These are phyloP conservation scores for Epichloe festucae DNA, from an alignment of 2,329 filamentous ascomycete genomes.

Conservation along the genomic window DNA sequence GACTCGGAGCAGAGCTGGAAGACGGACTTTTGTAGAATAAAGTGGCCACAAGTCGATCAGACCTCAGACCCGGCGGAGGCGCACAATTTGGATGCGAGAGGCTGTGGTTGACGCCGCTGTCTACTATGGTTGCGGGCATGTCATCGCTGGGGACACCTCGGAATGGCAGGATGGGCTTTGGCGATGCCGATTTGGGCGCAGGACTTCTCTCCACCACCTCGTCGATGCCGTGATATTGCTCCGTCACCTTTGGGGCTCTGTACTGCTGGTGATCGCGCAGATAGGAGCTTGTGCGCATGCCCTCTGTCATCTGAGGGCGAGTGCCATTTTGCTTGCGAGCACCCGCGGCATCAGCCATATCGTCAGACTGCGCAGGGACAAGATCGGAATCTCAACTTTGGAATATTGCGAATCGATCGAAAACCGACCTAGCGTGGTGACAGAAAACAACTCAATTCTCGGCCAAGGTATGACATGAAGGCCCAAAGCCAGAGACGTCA, in stretches of 20 bases:
- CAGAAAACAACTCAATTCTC: too few relatives aligned
- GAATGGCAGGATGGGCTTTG: slow-evolving; percentile 35
- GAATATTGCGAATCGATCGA: too few relatives aligned
- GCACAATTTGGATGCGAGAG: slow-evolving; percentile 52
- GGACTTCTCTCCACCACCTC: slow-evolving; percentile 47
- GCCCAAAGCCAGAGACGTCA: too few relatives aligned
- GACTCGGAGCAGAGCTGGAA: slow-evolving; percentile 9
- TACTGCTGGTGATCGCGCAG: slow-evolving; percentile 52
- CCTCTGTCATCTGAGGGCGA: slow-evolving; percentile 34
- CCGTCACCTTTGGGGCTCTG: slow-evolving; percentile 40
- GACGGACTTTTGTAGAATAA: slow-evolving; percentile 44
- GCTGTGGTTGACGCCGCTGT: slow-evolving; percentile 48
- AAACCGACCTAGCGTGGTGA: too few relatives aligned
- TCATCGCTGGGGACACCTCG: slow-evolving; percentile 48
- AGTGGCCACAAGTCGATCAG: slow-evolving; percentile 46
- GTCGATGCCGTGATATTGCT: slow-evolving; percentile 49
- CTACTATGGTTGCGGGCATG: slow-evolving; percentile 45
- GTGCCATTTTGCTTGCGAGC: slow-evolving; percentile 20
- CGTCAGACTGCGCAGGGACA: slow-evolving; percentile 1
- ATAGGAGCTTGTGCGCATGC: slow-evolving; percentile 45
- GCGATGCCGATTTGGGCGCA: slow-evolving; percentile 22
- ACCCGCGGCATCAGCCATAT: slow-evolving; percentile 20
- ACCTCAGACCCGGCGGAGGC: slow-evolving; percentile 32
- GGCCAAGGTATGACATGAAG: too few relatives aligned
- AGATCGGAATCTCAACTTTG: not conserved